Evolutionary conservation across 2,329 filamentous ascomycete genomes (phyloP).

Genomic region (Botryotinia convoluta): DNA sequence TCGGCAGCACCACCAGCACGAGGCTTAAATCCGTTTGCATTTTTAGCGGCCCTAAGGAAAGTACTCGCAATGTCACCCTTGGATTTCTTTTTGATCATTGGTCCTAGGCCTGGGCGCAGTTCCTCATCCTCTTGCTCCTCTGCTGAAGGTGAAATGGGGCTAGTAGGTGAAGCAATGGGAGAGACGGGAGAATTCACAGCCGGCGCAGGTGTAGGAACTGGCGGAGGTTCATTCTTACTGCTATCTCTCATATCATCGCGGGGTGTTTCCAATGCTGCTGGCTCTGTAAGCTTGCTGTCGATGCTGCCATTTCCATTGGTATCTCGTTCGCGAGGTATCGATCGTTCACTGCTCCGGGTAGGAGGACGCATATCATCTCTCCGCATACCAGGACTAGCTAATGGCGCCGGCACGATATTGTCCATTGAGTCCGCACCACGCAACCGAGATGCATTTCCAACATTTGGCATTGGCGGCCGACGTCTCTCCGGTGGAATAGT

Average conservation of each 20-base stretch:
- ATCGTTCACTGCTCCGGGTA: conserved; percentile 37
- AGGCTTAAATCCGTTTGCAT: conserved; percentile 76
- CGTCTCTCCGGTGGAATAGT: conserved; percentile 37
- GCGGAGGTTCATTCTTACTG: conserved; percentile 4
- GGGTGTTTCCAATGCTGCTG: conserved; percentile 10
- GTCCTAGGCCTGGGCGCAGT: conserved; percentile 74
- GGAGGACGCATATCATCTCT: conserved; percentile 39
- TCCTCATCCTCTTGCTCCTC: conserved; percentile 32
- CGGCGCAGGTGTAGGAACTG: conserved; percentile 14
- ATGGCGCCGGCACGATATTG: conserved; percentile 40
- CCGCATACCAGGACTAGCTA: conserved; percentile 39
- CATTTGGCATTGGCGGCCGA: conserved; percentile 37
- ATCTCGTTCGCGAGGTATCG: conserved; percentile 27
- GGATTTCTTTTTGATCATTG: conserved; percentile 80
- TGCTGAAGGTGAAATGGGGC: conserved; percentile 2
- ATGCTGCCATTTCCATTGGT: conserved; percentile 14
- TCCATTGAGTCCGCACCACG: conserved; percentile 30
- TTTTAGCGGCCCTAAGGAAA: conserved; percentile 77
- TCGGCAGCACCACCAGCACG: conserved; percentile 84
- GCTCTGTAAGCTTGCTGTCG: conserved; percentile 1
- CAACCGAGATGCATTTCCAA: conserved; percentile 36
- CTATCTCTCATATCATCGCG: background rate
- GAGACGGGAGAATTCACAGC: conserved; percentile 17
- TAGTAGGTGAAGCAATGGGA: conserved; percentile 19
- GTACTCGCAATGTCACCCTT: conserved; percentile 70